phyloP scores from a whole-genome alignment of 805 yeast genomes.

The Zygosaccharomyces lentus region DNA sequence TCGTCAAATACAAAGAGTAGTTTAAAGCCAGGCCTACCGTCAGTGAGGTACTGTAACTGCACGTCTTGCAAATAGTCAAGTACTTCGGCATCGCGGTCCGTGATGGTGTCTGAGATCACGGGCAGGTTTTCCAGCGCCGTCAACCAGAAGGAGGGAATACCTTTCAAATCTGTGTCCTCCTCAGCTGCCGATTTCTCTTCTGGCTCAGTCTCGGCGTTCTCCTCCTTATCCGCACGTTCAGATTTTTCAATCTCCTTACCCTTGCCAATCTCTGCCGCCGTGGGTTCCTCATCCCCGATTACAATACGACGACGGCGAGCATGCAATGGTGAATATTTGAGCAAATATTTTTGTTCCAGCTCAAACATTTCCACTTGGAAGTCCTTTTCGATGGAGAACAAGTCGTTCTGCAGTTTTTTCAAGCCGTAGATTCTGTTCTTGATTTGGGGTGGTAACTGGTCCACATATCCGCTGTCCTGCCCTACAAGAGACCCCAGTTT shows the following conservation, averaged over 20 bases:
- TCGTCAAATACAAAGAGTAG: constrained; percentile 73
- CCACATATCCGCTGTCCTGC: constrained; percentile 79
- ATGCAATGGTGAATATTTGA: constrained; percentile 71
- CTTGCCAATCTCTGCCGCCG: constrained; percentile 66
- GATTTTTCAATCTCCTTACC: constrained; percentile 66
- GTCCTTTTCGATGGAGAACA: constrained; percentile 80
- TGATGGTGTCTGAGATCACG: constrained; percentile 74
- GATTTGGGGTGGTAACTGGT: constrained; percentile 63
- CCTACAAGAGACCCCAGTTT: constrained; percentile 83
- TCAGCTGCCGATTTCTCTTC: constrained; percentile 42
- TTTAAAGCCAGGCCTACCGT: constrained; percentile 72
- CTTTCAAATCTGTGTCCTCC: constrained; percentile 46
- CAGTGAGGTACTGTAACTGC: constrained; percentile 68
- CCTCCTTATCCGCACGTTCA: constrained; percentile 40
- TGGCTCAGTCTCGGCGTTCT: constrained; percentile 41
- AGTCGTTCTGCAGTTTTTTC: constrained; percentile 73
- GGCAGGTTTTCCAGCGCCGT: constrained; percentile 88
- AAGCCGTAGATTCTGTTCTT: constrained; percentile 76
- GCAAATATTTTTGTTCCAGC: constrained; percentile 75
- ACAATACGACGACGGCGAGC: constrained; percentile 68
- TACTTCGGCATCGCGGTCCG: constrained; percentile 87
- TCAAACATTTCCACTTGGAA: constrained; percentile 85
- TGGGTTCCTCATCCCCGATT: constrained; percentile 71
- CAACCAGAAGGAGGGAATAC: constrained; percentile 95
- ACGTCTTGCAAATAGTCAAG: constrained; percentile 64